Evolutionary conservation across 352 stramenopile species (phyloP).

Genomic region (Bremia lactucae): DNA sequence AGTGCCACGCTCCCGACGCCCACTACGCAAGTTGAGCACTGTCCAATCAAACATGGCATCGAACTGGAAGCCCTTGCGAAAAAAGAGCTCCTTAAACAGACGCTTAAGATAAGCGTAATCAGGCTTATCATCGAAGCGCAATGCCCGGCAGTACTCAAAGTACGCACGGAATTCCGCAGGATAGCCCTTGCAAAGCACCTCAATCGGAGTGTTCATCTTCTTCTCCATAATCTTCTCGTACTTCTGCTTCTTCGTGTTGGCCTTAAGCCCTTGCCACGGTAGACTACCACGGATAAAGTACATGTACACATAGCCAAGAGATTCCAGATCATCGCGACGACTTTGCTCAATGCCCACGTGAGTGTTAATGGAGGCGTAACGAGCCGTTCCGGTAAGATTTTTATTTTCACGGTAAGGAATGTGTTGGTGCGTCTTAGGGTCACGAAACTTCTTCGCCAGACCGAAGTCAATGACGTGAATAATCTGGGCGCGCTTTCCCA

Average conservation of each 20-base stretch:
- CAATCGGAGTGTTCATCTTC: conserved; percentile 93
- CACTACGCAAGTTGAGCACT: conserved; percentile 83
- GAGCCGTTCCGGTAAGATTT: conserved; percentile 91
- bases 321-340: conserved; percentile 95
- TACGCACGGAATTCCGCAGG: conserved; percentile 95
- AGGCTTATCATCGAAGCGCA: conserved; percentile 84
- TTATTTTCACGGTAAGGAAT: conserved; percentile 88
- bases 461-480: conserved; percentile 86
- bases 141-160: conserved; percentile 89
- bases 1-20: conserved; percentile 47
- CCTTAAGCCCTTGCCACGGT: conserved; percentile 97
- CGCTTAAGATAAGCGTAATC: conserved; percentile 88
- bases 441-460: conserved; percentile 85
- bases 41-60: conserved; percentile 99
- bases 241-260: conserved; percentile 91
- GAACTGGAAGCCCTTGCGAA: conserved; percentile 97
- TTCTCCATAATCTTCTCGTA: conserved; percentile 99
- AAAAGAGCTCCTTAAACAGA: conserved; percentile 99
- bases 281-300: conserved; percentile 92
- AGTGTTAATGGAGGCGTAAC: conserved; percentile 98
- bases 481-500: conserved; percentile 81
- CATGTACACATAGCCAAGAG: conserved; percentile 92
- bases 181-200: conserved; percentile 90
- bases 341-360: conserved; percentile 97
- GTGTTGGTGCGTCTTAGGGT: conserved; percentile 84